These are phyloP conservation scores for Termitomyces sp. DNA, from an alignment of 768 basidiomycete species.

Conservation along the genomic window DNA sequence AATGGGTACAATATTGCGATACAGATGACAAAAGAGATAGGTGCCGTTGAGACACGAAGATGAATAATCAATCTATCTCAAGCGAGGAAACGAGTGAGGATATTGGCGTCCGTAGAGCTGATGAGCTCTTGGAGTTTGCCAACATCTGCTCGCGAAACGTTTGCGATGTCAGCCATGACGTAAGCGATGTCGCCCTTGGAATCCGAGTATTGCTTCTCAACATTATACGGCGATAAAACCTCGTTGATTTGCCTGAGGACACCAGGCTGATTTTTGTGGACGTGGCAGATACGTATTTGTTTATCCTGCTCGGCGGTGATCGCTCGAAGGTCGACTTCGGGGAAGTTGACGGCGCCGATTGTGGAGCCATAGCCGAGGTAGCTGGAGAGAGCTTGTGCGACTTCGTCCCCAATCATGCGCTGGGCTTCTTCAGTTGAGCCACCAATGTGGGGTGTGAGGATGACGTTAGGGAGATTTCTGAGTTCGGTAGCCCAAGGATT, in stretches of 20 bases:
- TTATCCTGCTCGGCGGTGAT: slow-evolving; percentile 80
- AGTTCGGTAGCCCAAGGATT: slow-evolving; percentile 81
- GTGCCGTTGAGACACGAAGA: slow-evolving; percentile 11
- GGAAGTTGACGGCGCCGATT: slow-evolving; percentile 95
- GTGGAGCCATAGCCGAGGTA: slow-evolving; percentile 93
- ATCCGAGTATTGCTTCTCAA: slow-evolving; percentile 99
- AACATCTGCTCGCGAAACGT: slow-evolving; percentile 79
- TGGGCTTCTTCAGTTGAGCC: slow-evolving; percentile 99
- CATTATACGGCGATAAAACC: slow-evolving; percentile 90
- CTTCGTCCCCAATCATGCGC: slow-evolving; percentile 94
- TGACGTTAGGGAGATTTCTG: slow-evolving; percentile 78
- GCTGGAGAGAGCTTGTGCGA: slow-evolving; percentile 74
- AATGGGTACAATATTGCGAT: slow-evolving; percentile 31
- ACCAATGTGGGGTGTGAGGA: slow-evolving; percentile 97
- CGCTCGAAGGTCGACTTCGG: slow-evolving; percentile 93
- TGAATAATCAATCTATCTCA: slow-evolving; percentile 21
- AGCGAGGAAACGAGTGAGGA: slow-evolving; percentile 82
- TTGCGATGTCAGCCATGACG: slow-evolving; percentile 94
- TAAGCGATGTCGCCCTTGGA: slow-evolving; percentile 92
- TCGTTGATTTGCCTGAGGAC: slow-evolving; percentile 95
- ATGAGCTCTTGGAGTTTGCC: slow-evolving; percentile 75
- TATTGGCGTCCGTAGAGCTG: slow-evolving; percentile 75
- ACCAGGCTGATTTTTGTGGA: slow-evolving; percentile 94
- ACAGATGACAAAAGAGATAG: slow-evolving; percentile 12
- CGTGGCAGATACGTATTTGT: slow-evolving; percentile 87